Conservation (phyloP, 2,329 filamentous ascomycete species). For the Cladosporium oxysporum region DNA sequence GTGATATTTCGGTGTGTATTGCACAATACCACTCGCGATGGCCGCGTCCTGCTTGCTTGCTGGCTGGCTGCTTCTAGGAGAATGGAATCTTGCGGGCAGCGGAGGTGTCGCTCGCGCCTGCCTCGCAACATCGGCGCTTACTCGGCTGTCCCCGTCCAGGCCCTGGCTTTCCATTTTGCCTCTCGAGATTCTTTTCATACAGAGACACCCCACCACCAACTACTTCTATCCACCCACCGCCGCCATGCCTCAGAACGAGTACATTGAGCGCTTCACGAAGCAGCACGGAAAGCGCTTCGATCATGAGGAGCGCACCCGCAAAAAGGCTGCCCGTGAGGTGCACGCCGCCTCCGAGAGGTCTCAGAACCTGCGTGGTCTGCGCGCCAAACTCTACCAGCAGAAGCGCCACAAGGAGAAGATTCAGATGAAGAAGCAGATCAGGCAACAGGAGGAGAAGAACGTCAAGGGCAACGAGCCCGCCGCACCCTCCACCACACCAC, state of each 20-base stretch:
- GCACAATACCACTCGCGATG: background rate
- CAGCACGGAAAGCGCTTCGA: constrained; percentile 62
- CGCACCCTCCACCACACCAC: constrained; percentile 76
- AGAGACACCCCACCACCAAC: constrained; percentile 7
- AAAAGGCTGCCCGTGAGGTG: constrained; percentile 81
- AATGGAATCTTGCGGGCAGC: constrained; percentile 15
- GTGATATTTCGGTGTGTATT: background rate
- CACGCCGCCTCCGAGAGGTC: constrained; percentile 88
- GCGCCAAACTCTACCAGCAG: constrained; percentile 91
- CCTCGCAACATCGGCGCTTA: background rate
- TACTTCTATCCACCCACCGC: constrained; percentile 6
- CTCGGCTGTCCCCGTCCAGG: constrained; percentile 6
- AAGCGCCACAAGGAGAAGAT: constrained; percentile 97
- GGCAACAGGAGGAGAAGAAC: constrained; percentile 92
- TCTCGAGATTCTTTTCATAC: constrained; percentile 16
- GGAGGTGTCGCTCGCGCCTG: constrained; percentile 9
- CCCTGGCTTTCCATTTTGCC: constrained; percentile 9
- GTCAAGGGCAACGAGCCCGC: constrained; percentile 80
- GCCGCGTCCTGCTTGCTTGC: background rate
- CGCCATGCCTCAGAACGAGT: constrained; percentile 76
- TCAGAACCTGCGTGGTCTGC: constrained; percentile 86
- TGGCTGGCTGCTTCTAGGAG: constrained; percentile 5
- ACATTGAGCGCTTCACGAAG: constrained; percentile 73
- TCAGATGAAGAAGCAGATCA: constrained; percentile 93
- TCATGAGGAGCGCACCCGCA: constrained; percentile 85